These are phyloP conservation scores for Jackrogersella multiformis DNA, from an alignment of 495 filamentous ascomycete species.

Conservation along the genomic window DNA sequence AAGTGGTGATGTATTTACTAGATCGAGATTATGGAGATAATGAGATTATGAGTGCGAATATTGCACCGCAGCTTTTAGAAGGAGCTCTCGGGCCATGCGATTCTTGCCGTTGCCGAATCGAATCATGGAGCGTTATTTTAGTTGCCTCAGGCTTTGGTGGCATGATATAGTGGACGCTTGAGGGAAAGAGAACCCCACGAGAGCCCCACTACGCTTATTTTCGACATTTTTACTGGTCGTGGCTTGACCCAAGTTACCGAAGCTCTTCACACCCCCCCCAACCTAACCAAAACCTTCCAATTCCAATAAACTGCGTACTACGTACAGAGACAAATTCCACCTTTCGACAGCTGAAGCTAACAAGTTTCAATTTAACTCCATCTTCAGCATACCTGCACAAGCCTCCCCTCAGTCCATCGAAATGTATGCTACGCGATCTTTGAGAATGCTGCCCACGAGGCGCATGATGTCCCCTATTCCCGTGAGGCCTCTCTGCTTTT, in stretches of 20 bases:
- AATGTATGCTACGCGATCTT: constrained; percentile 73
- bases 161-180: constrained; percentile 38
- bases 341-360: not conserved
- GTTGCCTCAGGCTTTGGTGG: constrained; percentile 43
- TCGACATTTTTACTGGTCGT: constrained; percentile 33
- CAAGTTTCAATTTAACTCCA: not conserved
- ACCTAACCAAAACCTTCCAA: constrained; percentile 24
- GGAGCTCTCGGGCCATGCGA: constrained; percentile 36
- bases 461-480: constrained; percentile 80
- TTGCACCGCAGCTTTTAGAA: constrained; percentile 20
- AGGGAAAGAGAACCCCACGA: too few species aligned
- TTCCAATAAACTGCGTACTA: too few species aligned
- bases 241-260: constrained; percentile 34
- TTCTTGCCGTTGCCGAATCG: constrained; percentile 42
- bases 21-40: too few species aligned
- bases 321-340: constrained; percentile 26
- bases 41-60: constrained; percentile 30
- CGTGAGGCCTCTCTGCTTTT: constrained; percentile 65
- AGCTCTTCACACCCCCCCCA: constrained; percentile 19
- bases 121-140: constrained; percentile 43
- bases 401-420: constrained; percentile 47
- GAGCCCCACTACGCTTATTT: constrained; percentile 40
- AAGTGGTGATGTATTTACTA: constrained; percentile 41
- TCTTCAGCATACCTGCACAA: constrained; percentile 7
- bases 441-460: constrained; percentile 65